A percentile compares a stretch with the other conserved stretches of the same genome.
Evolutionary conservation across 495 filamentous ascomycete genomes (phyloP).

Genomic region (Paragyromitra xinjiangensis): DNA sequence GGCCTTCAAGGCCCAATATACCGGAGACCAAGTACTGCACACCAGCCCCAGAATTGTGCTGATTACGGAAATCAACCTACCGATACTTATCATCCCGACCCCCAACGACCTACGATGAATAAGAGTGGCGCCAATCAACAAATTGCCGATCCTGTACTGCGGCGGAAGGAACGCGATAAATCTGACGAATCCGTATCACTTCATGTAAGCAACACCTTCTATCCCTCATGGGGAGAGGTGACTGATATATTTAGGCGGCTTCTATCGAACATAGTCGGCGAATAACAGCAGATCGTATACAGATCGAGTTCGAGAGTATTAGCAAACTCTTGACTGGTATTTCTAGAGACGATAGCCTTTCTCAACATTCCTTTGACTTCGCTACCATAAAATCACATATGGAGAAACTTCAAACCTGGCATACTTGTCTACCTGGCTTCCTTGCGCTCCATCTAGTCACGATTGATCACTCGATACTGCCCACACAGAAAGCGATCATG

Average conservation of each 20-base stretch:
- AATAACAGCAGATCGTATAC: slow-evolving; percentile 15
- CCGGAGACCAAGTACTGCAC: slow-evolving; percentile 20
- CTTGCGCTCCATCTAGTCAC: slow-evolving; percentile 42
- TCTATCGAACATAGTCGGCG: slow-evolving; percentile 32
- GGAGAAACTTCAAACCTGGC: slow-evolving; percentile 46
- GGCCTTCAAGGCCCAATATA: slow-evolving; percentile 10
- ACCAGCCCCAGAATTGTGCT: slow-evolving; percentile 16
- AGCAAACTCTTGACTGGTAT: slow-evolving; percentile 41
- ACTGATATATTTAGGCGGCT: slow-evolving; percentile 25
- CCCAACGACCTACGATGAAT: slow-evolving; percentile 5
- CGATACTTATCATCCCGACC: slow-evolving; percentile 19
- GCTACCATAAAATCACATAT: slow-evolving; percentile 32
- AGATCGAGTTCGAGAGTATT: slow-evolving; percentile 45
- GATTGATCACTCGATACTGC: slow-evolving; percentile 48
- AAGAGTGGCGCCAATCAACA: slow-evolving; percentile 1
- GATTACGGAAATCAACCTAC: slow-evolving; percentile 22
- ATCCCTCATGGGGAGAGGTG: not conserved
- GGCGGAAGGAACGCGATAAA: slow-evolving; percentile 13
- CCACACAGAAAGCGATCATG: slow-evolving; percentile 32
- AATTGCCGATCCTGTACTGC: slow-evolving; percentile 1
- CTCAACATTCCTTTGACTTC: slow-evolving; percentile 49
- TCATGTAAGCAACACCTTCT: slow-evolving; percentile 24
- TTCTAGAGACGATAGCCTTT: slow-evolving; percentile 41
- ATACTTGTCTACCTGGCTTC: slow-evolving; percentile 31
- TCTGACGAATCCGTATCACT: slow-evolving; percentile 19